A percentile compares a stretch with the other conserved stretches of the same genome.
Conservation (phyloP, 495 filamentous ascomycete genomes). For the Penicillium salamii region DNA sequence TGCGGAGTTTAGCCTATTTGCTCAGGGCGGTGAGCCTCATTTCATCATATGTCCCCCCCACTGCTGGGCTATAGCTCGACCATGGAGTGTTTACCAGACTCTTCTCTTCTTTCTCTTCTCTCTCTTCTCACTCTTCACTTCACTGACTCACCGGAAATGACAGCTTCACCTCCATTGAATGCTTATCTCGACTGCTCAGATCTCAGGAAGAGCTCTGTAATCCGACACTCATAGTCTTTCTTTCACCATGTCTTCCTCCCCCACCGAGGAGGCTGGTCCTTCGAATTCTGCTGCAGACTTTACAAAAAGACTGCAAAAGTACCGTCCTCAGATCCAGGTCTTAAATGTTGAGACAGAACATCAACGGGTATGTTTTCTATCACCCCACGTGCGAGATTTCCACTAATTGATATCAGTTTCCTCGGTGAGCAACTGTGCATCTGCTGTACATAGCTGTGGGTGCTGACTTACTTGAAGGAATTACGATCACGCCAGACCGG, state of each 20-base stretch:
- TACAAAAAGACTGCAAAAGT: neutral
- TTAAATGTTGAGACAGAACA: constrained; percentile 36
- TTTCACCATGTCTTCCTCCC: constrained; percentile 25
- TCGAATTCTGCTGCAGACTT: neutral
- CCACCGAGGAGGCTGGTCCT: constrained; percentile 4
- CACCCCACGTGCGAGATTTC: constrained; percentile 12
- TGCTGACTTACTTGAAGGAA: constrained; percentile 24
- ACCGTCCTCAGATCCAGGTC: constrained; percentile 14
- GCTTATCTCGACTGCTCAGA: constrained; percentile 2
- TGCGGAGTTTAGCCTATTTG: neutral
- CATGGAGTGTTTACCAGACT: constrained; percentile 14
- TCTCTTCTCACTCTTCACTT: too few species aligned
- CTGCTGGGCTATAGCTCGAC: constrained; percentile 17
- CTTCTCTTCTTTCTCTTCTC: neutral
- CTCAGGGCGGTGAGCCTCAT: constrained; percentile 3
- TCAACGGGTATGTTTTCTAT: constrained; percentile 26
- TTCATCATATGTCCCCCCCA: constrained; percentile 19
- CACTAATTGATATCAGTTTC: constrained; percentile 22
- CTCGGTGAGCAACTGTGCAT: constrained; percentile 10
- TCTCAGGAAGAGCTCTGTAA: neutral
- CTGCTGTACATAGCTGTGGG: too few species aligned
- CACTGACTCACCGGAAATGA: constrained; percentile 25
- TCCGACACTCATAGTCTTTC: constrained; percentile 8
- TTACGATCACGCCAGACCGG: constrained; percentile 29
- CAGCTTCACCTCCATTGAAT: constrained; percentile 3